A percentile compares a stretch with the other conserved stretches of the same genome.
phyloP scores from a whole-genome alignment of 2,329 filamentous ascomycete species.

The Blastomyces percursus region DNA sequence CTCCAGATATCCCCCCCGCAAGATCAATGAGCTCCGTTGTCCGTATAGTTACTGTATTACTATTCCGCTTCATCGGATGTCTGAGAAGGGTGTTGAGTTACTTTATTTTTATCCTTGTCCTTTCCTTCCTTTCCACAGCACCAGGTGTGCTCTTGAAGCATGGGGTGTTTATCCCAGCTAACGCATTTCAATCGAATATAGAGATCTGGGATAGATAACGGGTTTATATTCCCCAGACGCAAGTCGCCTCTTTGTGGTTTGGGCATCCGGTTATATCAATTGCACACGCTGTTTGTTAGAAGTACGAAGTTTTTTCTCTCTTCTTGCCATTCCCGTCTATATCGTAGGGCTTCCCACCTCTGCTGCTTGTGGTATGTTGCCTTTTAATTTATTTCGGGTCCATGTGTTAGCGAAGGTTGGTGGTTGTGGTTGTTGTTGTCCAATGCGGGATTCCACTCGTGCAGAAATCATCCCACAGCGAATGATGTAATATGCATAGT shows the following conservation, averaged over 20 bases:
- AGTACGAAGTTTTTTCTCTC: not conserved
- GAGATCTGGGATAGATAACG: not conserved
- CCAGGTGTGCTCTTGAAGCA: not conserved
- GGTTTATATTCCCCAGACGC: not conserved
- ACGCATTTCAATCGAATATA: not conserved
- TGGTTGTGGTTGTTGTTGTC: not conserved
- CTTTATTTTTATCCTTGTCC: not conserved
- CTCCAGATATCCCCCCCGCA: not conserved
- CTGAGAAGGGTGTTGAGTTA: not conserved
- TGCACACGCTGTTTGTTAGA: not conserved
- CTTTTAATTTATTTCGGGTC: not conserved
- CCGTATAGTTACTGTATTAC: not conserved
- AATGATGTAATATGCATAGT: not conserved
- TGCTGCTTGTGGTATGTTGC: slow-evolving; percentile 1
- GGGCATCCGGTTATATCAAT: not conserved
- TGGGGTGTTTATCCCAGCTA: not conserved
- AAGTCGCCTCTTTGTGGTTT: not conserved
- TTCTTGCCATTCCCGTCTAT: not conserved
- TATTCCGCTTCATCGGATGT: not conserved
- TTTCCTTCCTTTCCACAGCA: not conserved
- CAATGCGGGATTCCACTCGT: not conserved
- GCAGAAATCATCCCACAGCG: not conserved
- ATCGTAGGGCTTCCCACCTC: not conserved
- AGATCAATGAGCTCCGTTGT: not conserved
- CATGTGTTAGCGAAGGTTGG: not conserved